Base-by-base conservation (phyloP, 2,329 filamentous ascomycete genomes). In the Ceratocystis diversiconidia region DNA sequence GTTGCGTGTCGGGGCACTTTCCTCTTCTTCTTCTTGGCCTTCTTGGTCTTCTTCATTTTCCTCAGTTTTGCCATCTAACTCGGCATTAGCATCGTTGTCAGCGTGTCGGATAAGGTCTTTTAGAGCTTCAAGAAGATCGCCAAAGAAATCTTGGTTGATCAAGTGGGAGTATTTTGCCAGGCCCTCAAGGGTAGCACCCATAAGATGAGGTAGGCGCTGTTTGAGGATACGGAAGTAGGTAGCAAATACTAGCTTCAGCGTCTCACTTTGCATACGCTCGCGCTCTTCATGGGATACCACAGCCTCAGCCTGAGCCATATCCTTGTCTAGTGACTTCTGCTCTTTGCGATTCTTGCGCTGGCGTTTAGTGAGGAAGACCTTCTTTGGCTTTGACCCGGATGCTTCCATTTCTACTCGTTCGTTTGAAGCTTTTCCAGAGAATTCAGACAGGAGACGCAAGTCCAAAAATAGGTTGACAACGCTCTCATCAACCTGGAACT, bases 121-220 rank as follows among this genome's bases (percentile, higher is more conserved):
- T 48, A 99, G 80, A 0, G 91, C 92, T 76, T 97, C 94, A 10
- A 99, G 83, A 36, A 99, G 81, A 73, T 99, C 94, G 32, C 92
- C 94, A 71, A 99, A 99, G 79, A 99, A 97, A 73, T 99, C 90
- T 73, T 99, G 91, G 77, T 99, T 99, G 80, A 99, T 99, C 67
- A 99, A 82, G 73, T 96, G 94, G 2, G 92, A 87, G 73, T 95
- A 99, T 73, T 91, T 91, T 62, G 92, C 92, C 25, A 99, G 79
- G 32, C 94, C 94, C 77, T 97, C 94, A 4, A 99, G 82, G 0
- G 96, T 92, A 15, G 92, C 92, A n/a, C 94, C 94, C 90, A 96
- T 97, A 19, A 99, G 83, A 70, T 88, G 85, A 15, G 90, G 86
- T 28, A 85, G 82, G 30, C 91, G 85, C 64, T 85, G 80, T 77